Base-by-base conservation (phyloP, 225 moss, liverwort and hornwort genomes). In the Sphagnum tenellum region DNA sequence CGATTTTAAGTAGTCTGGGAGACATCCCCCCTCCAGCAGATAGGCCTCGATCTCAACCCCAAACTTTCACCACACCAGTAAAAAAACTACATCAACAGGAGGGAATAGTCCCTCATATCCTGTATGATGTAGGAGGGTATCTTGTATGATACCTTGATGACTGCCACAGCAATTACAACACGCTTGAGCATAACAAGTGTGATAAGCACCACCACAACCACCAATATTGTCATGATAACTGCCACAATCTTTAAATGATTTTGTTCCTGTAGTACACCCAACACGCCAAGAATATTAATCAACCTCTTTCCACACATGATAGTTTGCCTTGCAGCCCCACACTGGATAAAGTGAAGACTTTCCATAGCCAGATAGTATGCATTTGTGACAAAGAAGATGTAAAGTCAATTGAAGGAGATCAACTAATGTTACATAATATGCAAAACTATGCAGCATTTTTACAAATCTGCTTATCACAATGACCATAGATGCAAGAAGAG, bases 131-230 rank as follows among this genome's bases (percentile, higher is more conserved):
- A 44, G 44, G 12, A 6, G 50, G 57, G 11, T 14, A 9, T 45
- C 12, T 46, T 57, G 47, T 4, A 47, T 48, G 46, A n/a, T 56
- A 89, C 95, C 89, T 92, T 92, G 2, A 95, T 73, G 29, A 95
- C 82, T 52, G 79, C 82, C 0, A 95, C 72, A 47, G 92, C 89
- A 3, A 88, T 68, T 10, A 87, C 84, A 9, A 95, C 75, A 4
- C 95, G 92, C 49, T 78, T 92, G 11, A 92, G 78, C 12, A 95
- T 88, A 10, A 91, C 84, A 3, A 92, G 66, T 0, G 95, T 89
- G 47, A 88, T 59, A 5, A 92, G 70, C 1, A 92, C 62, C 44
- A 67, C 64, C 47, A 95, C 4, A 7, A 95, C 73, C 2, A 79
- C 63, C 4, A 89, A 66, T 5, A 95, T n/a, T 0, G 92, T 95